Conservation (phyloP, 2,329 filamentous ascomycete species). For the Niveomyces coronatus region DNA sequence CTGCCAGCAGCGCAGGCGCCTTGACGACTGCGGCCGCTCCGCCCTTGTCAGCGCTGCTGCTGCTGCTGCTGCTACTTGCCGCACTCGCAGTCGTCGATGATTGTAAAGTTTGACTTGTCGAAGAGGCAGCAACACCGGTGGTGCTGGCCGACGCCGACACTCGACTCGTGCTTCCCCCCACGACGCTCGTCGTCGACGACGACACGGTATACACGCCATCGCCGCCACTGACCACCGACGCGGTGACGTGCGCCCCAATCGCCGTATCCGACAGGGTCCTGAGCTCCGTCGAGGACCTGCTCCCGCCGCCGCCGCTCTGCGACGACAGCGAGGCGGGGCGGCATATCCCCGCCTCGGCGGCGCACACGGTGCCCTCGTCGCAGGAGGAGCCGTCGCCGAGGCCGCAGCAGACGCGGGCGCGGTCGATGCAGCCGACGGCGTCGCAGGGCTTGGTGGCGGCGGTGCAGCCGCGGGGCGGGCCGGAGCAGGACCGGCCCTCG, state of each 20-base stretch:
- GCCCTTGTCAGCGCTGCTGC: not conserved
- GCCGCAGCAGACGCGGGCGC: slow-evolving; percentile 6
- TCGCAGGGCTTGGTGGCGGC: slow-evolving; percentile 4
- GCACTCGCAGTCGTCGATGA: not conserved
- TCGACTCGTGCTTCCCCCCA: not conserved
- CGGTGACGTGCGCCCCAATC: not conserved
- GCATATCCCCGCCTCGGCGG: not conserved
- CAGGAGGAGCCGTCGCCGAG: slow-evolving; percentile 5
- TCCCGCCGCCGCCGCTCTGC: not conserved
- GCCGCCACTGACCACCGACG: not conserved
- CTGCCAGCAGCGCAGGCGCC: not conserved
- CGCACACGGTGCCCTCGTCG: slow-evolving; percentile 3
- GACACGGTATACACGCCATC: not conserved
- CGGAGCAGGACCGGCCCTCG: slow-evolving; percentile 3
- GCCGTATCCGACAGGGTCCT: not conserved
- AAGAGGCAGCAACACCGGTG: too few species aligned
- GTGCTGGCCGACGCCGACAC: too few species aligned
- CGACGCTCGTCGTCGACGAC: not conserved
- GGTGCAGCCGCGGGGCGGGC: slow-evolving; percentile 4
- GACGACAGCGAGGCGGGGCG: not conserved
- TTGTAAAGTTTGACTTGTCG: not conserved
- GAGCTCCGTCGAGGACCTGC: not conserved
- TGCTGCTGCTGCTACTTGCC: too few species aligned
- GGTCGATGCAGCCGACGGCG: slow-evolving; percentile 4
- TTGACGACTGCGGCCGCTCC: not conserved